Conservation (phyloP, 1,284 basidiomycete species). For the Naganishia albida region DNA sequence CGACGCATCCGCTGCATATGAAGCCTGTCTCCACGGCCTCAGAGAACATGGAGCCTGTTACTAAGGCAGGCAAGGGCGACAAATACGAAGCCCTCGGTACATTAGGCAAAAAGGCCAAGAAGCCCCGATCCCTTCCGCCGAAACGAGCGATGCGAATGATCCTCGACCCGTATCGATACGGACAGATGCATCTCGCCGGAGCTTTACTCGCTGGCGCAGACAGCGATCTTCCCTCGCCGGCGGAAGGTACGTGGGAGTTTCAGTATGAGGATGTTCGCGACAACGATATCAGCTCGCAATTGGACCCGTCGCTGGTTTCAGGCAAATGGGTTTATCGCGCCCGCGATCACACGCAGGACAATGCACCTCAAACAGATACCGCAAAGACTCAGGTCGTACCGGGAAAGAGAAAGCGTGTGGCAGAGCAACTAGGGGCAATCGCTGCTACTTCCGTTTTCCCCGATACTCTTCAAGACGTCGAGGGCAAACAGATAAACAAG, state of each 20-base stretch:
- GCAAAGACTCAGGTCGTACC: conserved; percentile 32
- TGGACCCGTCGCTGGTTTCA: conserved; percentile 8
- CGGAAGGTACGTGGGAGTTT: conserved; percentile 21
- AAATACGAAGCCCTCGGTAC: conserved; percentile 14
- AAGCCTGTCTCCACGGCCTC: conserved; percentile 24
- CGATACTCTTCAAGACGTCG: conserved; percentile 18
- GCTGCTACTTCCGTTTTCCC: conserved; percentile 16
- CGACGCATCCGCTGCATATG: conserved; percentile 42
- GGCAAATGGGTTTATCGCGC: conserved; percentile 6
- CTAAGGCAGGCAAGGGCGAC: background rate
- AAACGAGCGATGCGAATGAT: conserved; percentile 23
- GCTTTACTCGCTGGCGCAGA: conserved; percentile 2
- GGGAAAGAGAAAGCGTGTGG: conserved; percentile 34
- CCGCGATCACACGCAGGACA: background rate
- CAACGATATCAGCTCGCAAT: conserved; percentile 12
- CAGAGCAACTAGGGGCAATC: conserved; percentile 10
- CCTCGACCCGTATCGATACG: conserved; percentile 32
- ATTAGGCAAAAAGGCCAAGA: conserved; percentile 25
- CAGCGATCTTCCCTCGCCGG: background rate
- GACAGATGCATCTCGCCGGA: conserved; percentile 14
- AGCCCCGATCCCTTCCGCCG: conserved; percentile 23
- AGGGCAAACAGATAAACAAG: conserved; percentile 1
- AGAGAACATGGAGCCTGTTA: background rate
- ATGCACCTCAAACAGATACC: no score
- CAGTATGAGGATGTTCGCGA: conserved; percentile 11